These are phyloP conservation scores for Umbellularia californica DNA, from an alignment of 164 flowering plant genomes.

Conservation along the genomic window DNA sequence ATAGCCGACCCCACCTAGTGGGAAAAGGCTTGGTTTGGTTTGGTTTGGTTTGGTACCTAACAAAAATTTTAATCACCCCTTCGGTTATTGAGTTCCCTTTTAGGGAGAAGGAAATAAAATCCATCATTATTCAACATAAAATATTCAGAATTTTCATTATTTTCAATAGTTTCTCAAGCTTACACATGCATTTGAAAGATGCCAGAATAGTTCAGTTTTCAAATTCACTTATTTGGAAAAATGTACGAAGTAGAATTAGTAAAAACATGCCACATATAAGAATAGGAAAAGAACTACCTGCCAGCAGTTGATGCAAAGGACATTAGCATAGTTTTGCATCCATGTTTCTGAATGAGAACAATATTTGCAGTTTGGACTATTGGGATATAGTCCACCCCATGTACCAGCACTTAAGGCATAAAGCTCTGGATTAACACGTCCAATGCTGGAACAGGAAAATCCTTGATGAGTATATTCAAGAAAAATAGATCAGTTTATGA, in stretches of 20 bases:
- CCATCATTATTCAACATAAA: too few species aligned
- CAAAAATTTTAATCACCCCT: too few species aligned
- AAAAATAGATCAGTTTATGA: neutral
- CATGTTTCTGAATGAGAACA: slow-evolving; percentile 35
- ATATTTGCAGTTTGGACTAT: slow-evolving; percentile 16
- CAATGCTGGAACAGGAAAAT: slow-evolving; percentile 64
- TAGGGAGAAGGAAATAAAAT: too few species aligned
- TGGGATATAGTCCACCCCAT: slow-evolving; percentile 31
- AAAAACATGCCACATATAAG: neutral
- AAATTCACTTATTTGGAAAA: too few species aligned
- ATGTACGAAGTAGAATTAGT: neutral
- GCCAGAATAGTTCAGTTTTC: too few species aligned
- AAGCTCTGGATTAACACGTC: slow-evolving; percentile 71
- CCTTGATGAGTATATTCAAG: slow-evolving; percentile 2
- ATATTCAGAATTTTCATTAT: too few species aligned
- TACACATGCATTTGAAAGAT: too few species aligned
- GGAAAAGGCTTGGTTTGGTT: too few species aligned
- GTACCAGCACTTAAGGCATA: slow-evolving; percentile 76
- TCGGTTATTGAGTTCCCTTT: too few species aligned
- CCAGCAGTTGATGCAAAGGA: slow-evolving; percentile 93
- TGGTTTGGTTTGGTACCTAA: too few species aligned
- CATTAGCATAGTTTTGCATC: slow-evolving; percentile 70
- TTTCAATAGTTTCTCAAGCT: too few species aligned
- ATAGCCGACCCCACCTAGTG: too few species aligned
- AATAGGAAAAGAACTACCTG: slow-evolving; percentile 48